phyloP scores from a whole-genome alignment of 2,329 filamentous ascomycete genomes.

The Didymella pinodella region DNA sequence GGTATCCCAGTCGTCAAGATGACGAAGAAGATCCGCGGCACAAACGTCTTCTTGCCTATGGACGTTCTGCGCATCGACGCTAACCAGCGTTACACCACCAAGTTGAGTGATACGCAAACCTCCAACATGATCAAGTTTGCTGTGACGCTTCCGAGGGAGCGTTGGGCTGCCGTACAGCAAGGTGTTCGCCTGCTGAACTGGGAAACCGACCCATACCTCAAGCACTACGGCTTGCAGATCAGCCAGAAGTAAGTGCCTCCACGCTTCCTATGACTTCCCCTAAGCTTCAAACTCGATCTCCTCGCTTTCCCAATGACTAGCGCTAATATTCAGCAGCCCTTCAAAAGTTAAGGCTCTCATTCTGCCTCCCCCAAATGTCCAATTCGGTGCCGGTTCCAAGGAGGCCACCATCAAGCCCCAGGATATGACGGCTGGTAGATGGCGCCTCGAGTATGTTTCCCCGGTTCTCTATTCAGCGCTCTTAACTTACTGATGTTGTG shows the following conservation, averaged over 20 bases:
- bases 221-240: slow-evolving; percentile 77
- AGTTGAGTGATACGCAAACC: slow-evolving; percentile 71
- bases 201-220: slow-evolving; percentile 72
- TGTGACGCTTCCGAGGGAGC: slow-evolving; percentile 75
- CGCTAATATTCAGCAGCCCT: slow-evolving; percentile 54
- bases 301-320: not conserved
- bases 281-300: too few species aligned
- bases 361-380: slow-evolving; percentile 73
- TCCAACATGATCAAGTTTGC: slow-evolving; percentile 92
- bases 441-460: slow-evolving; percentile 73
- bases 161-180: slow-evolving; percentile 72
- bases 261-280: too few species aligned
- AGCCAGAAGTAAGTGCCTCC: slow-evolving; percentile 50
- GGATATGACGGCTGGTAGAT: slow-evolving; percentile 71
- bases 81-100: slow-evolving; percentile 66
- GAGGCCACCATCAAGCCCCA: slow-evolving; percentile 33
- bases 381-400: slow-evolving; percentile 61
- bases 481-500: not conserved
- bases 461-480: not conserved
- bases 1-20: slow-evolving; percentile 66
- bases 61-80: slow-evolving; percentile 62
- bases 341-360: slow-evolving; percentile 71
- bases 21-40: slow-evolving; percentile 59
- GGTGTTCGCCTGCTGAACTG: slow-evolving; percentile 75
- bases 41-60: slow-evolving; percentile 62